Base-by-base conservation (phyloP, 2,329 filamentous ascomycete species). In the Apiospora rasikravindrae region DNA sequence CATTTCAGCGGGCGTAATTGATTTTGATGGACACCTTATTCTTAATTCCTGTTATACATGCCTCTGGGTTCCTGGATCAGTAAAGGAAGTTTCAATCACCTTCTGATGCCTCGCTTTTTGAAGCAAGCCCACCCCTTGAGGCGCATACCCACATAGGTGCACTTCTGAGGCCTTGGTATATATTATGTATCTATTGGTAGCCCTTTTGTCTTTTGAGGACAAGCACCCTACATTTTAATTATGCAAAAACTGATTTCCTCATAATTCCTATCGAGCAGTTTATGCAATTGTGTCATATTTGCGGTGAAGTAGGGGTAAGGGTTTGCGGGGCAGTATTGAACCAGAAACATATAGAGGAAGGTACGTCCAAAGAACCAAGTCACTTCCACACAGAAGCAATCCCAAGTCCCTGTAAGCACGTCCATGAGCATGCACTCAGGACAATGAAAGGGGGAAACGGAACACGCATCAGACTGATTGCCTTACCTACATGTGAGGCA, bases 1-100 rank as follows among this genome's bases (percentile, higher is more conserved):
- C 57, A 64, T 40, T 64, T 64, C 57, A 64, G 57, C 57, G 57
- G 57, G 57, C 57, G 57, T 64, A 64, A 64, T 64, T 64, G 57
- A 64, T 40, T 64, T 64, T 40, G 33, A 64, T 64, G 57, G 33
- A 64, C 57, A 64, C 22, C 57, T 64, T 13, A 64, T n/a, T n/a
- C 6, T 64, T 29, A 13, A 33, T 64, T 19, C 57, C 13, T 64
- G 33, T 19, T 64, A 64, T 14, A 2, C n/a, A 13, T 64, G 11
- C 19, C 57, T 40, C 10, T 29, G n/a, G 10, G 33, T 19, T 7
- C 37, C 53, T 61, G 53, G n/a, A 51, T 51, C 26, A 29, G 6
- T 16, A n/a, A 61, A 37, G 7, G 29, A 61, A 61, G 53, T 7
- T 16, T 37, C 19, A 5, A 37, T 57, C 2, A 19, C 14, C 16